Percentiles rank a stretch among this genome's conserved stretches.
Evolutionary conservation across 495 filamentous ascomycete genomes (phyloP).

Genomic region (Clavariopsis aquatica): DNA sequence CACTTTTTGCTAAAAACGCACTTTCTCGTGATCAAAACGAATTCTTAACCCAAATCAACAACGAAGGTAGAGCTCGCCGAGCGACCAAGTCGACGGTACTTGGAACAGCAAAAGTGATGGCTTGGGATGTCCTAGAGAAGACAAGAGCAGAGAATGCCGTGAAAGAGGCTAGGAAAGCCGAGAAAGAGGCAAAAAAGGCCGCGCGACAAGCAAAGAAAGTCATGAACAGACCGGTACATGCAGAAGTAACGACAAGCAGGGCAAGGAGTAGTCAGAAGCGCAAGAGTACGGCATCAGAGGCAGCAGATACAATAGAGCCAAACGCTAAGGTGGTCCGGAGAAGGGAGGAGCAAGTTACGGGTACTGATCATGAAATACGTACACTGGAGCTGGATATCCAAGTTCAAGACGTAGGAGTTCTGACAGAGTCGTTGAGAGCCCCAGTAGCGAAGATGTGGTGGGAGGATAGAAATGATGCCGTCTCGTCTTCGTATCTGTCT

Average conservation of each 20-base stretch:
- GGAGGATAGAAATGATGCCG: background rate
- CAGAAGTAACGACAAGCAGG: background rate
- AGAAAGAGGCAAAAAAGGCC: background rate
- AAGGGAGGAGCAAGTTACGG: background rate
- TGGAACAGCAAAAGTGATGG: conserved; percentile 14
- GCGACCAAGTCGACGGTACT: conserved; percentile 13
- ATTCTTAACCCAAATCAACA: conserved; percentile 10
- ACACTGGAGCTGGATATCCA: no score
- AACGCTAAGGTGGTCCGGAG: background rate
- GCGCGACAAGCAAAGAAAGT: no score
- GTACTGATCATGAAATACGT: no score
- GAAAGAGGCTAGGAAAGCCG: conserved; percentile 1
- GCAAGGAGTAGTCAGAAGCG: conserved; percentile 11
- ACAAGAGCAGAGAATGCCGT: conserved; percentile 10
- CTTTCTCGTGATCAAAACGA: conserved; percentile 7
- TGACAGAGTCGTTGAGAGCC: conserved; percentile 4
- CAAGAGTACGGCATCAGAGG: conserved; percentile 2
- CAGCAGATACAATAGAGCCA: conserved; percentile 1
- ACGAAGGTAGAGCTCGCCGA: conserved; percentile 16
- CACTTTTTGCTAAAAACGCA: conserved; percentile 2
- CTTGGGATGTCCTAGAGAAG: conserved; percentile 5
- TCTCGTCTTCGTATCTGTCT: no score
- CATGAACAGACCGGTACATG: no score
- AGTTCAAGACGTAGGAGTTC: background rate
- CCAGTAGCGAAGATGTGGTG: conserved; percentile 14